Evolutionary conservation across 139 green algal species (phyloP).

Genomic region (Chara braunii): DNA sequence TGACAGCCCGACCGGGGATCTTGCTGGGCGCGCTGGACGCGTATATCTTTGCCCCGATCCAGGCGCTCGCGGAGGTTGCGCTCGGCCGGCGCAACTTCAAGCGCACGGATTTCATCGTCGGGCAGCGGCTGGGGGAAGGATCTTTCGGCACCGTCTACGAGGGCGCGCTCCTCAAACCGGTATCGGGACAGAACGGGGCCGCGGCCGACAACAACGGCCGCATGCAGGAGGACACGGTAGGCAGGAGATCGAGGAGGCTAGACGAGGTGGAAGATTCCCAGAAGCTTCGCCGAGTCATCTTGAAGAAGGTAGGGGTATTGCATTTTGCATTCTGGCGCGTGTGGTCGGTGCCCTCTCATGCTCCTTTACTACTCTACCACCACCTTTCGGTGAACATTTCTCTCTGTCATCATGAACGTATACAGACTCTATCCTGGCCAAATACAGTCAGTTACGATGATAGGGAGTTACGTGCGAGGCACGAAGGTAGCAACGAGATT

Average conservation of each 20-base stretch:
- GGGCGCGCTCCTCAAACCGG: constrained; percentile 3
- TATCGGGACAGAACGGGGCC: no score
- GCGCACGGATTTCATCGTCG: constrained; percentile 31
- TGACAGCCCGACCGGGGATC: constrained; percentile 32
- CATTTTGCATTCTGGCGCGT: background rate
- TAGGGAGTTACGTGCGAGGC: no score
- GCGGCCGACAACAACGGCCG: no score
- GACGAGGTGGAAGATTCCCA: constrained; percentile 2
- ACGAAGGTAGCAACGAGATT: no score
- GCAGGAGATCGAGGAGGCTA: constrained; percentile 9
- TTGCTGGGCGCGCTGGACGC: constrained; percentile 27
- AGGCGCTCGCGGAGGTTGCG: constrained; percentile 3
- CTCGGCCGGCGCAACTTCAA: constrained; percentile 18
- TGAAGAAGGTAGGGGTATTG: constrained; percentile 25
- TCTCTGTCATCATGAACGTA: no score
- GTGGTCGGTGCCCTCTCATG: no score
- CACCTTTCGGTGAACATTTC: no score
- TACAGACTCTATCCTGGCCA: no score
- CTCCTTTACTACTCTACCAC: no score
- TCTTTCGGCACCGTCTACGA: constrained; percentile 43
- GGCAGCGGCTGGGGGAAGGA: constrained; percentile 30
- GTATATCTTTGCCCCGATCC: constrained; percentile 20
- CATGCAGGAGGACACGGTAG: constrained; percentile 12
- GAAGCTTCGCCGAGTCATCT: constrained; percentile 9
- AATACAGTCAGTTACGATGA: no score